A percentile compares a stretch with the other conserved stretches of the same genome.
Conservation (phyloP, 106 monocot genomes). For the Narthecium ossifragum region DNA sequence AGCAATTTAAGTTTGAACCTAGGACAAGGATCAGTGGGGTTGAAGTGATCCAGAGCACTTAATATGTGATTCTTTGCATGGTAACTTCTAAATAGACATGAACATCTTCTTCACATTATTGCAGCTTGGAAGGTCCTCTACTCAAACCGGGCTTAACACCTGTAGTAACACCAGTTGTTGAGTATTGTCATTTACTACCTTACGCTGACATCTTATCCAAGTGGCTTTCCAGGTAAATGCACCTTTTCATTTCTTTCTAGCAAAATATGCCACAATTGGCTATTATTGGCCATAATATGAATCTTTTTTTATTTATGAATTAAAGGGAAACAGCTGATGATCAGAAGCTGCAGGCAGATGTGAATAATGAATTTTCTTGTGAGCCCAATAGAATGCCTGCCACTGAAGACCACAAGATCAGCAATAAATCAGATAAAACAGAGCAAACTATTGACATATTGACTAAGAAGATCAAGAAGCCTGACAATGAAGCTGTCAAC, state of each 20-base stretch:
- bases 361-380: background rate
- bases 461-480: constrained; percentile 3
- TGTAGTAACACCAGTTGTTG: constrained; percentile 29
- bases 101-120: background rate
- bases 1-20: background rate
- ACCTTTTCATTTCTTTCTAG: background rate
- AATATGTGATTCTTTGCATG: background rate
- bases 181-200: constrained; percentile 36
- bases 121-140: constrained; percentile 40
- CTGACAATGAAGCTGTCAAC: background rate
- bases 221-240: constrained; percentile 31
- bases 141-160: constrained; percentile 8
- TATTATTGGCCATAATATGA: background rate
- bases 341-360: background rate
- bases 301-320: background rate
- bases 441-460: background rate
- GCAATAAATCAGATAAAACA: background rate
- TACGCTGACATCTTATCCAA: constrained; percentile 36
- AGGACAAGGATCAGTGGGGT: too few species aligned
- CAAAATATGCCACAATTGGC: background rate
- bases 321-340: constrained; percentile 16
- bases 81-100: background rate
- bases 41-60: too few species aligned
- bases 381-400: constrained; percentile 1
- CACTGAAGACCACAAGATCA: background rate